A percentile compares a stretch with the other conserved stretches of the same genome.
Evolutionary conservation across 2,329 filamentous ascomycete genomes (phyloP).

Genomic region (Aspergillus viridinutans): DNA sequence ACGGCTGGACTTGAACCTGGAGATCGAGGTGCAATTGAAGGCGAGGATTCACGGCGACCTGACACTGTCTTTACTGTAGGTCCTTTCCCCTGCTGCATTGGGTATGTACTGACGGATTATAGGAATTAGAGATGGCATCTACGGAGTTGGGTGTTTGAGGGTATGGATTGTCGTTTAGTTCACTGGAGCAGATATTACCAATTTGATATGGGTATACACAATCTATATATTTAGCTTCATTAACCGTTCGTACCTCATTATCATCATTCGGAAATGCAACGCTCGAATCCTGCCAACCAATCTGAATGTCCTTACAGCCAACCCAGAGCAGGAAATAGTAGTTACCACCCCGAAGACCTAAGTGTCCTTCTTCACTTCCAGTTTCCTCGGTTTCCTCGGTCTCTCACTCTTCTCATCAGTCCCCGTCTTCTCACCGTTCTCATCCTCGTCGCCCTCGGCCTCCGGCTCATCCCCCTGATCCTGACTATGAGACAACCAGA

Average conservation of each 20-base stretch:
- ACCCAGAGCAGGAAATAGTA: not conserved
- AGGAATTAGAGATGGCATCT: too few relatives aligned
- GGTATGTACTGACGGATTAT: too few relatives aligned
- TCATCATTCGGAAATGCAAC: too few relatives aligned
- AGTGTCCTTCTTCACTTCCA: not conserved
- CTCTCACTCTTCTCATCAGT: not conserved
- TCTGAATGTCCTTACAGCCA: not conserved
- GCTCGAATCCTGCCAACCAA: too few relatives aligned
- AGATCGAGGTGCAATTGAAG: slow-evolving; percentile 76
- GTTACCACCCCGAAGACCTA: not conserved
- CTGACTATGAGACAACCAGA: not conserved
- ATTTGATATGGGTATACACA: too few relatives aligned
- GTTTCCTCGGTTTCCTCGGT: not conserved
- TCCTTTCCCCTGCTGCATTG: slow-evolving; percentile 19
- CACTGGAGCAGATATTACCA: too few relatives aligned
- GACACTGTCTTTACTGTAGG: slow-evolving; percentile 69
- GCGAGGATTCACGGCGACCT: slow-evolving; percentile 76
- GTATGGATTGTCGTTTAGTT: too few relatives aligned
- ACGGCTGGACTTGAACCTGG: slow-evolving; percentile 68
- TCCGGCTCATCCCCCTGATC: not conserved
- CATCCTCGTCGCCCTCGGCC: not conserved
- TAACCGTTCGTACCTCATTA: too few relatives aligned
- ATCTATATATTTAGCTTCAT: too few relatives aligned
- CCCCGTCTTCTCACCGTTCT: too few relatives aligned
- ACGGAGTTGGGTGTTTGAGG: too few relatives aligned